A percentile compares a stretch with the other conserved stretches of the same genome.
phyloP scores from a whole-genome alignment of 306 rosid species.

The Cucumis sativus region Cucumber_9930_V3 NC_026655.2:746501-747000 shows the following conservation, averaged over 20 bases:
- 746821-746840: neutral
- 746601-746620: too few species aligned
- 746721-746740: neutral
- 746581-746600: too few species aligned
- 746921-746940: neutral
- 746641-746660: too few species aligned
- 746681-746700: neutral
- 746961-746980: neutral
- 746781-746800: neutral
- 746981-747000: neutral
- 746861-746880: neutral
- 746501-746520: too few species aligned
- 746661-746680: too few species aligned
- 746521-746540: too few species aligned
- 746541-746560: too few species aligned
- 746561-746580: too few species aligned
- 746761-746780: neutral
- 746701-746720: neutral
- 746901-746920: conserved; percentile 1
- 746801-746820: neutral
- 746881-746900: neutral
- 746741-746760: too few species aligned
- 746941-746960: too few species aligned
- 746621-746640: too few species aligned
- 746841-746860: neutral